A percentile compares a stretch with the other conserved stretches of the same genome.
Conservation (phyloP, 495 filamentous ascomycete species). For the Immersiella caudata region DNA sequence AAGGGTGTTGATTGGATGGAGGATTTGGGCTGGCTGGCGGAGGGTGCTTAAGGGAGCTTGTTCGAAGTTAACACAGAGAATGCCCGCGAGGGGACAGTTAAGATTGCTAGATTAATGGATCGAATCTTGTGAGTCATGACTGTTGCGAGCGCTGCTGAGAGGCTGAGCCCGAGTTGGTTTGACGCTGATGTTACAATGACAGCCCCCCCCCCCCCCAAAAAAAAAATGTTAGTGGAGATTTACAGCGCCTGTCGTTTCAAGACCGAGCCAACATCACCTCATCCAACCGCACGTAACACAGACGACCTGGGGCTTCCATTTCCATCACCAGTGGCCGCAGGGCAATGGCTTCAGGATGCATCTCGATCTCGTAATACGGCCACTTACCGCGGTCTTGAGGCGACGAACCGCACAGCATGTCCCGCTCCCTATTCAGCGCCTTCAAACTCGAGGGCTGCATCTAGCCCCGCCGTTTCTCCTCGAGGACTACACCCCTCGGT, state of each 20-base stretch:
- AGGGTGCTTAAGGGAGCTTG: too few species aligned
- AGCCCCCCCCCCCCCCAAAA: too few species aligned
- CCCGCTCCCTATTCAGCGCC: neutral
- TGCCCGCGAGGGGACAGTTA: too few species aligned
- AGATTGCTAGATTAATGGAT: too few species aligned
- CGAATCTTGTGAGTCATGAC: too few species aligned
- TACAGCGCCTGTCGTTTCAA: neutral
- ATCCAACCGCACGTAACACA: neutral
- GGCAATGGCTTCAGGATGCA: neutral
- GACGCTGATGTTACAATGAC: neutral
- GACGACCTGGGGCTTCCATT: too few species aligned
- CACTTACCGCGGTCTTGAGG: neutral
- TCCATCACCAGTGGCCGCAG: neutral
- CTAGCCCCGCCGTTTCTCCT: slow-evolving; percentile 77
- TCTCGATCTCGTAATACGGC: neutral
- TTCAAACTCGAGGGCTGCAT: slow-evolving; percentile 47
- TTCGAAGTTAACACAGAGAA: too few species aligned
- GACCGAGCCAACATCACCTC: neutral
- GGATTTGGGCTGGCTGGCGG: too few species aligned
- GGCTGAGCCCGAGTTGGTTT: too few species aligned
- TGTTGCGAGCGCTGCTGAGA: too few species aligned
- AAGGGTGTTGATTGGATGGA: too few species aligned
- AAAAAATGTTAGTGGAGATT: neutral
- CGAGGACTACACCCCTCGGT: slow-evolving; percentile 71
- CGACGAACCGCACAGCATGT: neutral